A percentile compares a stretch with the other conserved stretches of the same genome.
Evolutionary conservation across 495 filamentous ascomycete species (phyloP).

Genomic region (Xylaria castorea): DNA sequence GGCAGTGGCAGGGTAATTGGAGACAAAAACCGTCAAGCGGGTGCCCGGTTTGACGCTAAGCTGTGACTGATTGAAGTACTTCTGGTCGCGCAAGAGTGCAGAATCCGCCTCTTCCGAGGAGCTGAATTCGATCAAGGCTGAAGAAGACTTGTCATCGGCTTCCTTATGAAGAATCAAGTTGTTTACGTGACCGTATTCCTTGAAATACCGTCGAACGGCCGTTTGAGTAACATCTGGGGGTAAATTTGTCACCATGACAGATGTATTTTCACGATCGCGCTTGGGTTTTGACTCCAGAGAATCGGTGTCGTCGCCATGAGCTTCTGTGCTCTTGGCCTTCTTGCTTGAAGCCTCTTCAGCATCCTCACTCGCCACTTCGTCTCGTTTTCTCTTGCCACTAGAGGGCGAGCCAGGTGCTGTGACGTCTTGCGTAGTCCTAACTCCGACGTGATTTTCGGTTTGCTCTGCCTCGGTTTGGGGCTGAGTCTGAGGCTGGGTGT

Average conservation of each 20-base stretch:
- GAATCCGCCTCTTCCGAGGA: constrained; percentile 77
- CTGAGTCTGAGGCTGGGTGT: constrained; percentile 43
- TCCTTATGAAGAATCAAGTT: constrained; percentile 68
- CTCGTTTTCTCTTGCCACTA: constrained; percentile 74
- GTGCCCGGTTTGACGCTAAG: constrained; percentile 77
- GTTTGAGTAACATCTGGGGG: constrained; percentile 71
- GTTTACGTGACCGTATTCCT: constrained; percentile 84
- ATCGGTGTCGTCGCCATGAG: constrained; percentile 46
- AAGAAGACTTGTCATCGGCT: constrained; percentile 62
- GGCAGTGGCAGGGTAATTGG: constrained; percentile 86
- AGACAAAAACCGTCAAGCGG: constrained; percentile 82
- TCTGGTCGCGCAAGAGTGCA: constrained; percentile 80
- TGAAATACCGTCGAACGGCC: constrained; percentile 85
- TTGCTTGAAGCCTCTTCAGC: constrained; percentile 56
- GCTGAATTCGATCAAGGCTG: constrained; percentile 85
- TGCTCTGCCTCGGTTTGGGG: constrained; percentile 30
- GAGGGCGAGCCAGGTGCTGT: constrained; percentile 38
- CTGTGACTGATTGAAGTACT: constrained; percentile 70
- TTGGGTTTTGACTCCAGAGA: constrained; percentile 56
- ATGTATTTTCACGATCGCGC: constrained; percentile 89
- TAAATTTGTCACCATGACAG: constrained; percentile 78
- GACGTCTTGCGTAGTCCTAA: constrained; percentile 37
- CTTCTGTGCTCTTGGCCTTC: constrained; percentile 59
- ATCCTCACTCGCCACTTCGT: constrained; percentile 52
- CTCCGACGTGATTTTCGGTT: constrained; percentile 42